Evolutionary conservation across 2,329 filamentous ascomycete genomes (phyloP).

Genomic region (Lasiodiplodia sp.): DNA sequence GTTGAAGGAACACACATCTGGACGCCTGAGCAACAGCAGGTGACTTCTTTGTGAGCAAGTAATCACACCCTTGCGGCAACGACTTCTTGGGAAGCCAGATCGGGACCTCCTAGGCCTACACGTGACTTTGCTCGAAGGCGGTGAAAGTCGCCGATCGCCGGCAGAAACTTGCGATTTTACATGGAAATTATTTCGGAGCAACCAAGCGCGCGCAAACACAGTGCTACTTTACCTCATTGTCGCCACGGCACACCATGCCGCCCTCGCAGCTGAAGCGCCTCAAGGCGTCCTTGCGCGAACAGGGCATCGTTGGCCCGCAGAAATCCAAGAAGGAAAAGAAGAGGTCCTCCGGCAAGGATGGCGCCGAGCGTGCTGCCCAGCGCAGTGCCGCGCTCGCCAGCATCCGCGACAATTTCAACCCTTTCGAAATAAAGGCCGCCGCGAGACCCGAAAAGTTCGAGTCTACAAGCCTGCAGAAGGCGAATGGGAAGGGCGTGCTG

Average conservation of each 20-base stretch:
- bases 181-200: slow-evolving; percentile 18
- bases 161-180: slow-evolving; percentile 18
- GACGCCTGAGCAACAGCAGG: not conserved
- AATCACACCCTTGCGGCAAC: slow-evolving; percentile 1
- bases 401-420: slow-evolving; percentile 97
- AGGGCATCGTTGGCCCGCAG: slow-evolving; percentile 88
- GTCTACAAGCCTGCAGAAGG: slow-evolving; percentile 72
- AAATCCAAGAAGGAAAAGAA: slow-evolving; percentile 95
- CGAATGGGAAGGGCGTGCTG: slow-evolving; percentile 64
- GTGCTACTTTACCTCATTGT: no score
- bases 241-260: slow-evolving; percentile 68
- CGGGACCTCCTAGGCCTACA: not conserved
- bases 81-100: not conserved
- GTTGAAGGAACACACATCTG: not conserved
- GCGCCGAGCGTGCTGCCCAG: slow-evolving; percentile 77
- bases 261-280: slow-evolving; percentile 96
- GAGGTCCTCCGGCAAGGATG: slow-evolving; percentile 69
- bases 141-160: slow-evolving; percentile 5
- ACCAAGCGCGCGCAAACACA: not conserved
- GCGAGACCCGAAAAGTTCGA: slow-evolving; percentile 83
- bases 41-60: not conserved
- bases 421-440: slow-evolving; percentile 90
- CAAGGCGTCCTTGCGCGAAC: slow-evolving; percentile 87
- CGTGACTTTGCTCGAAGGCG: not conserved
- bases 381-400: slow-evolving; percentile 78